Evolutionary conservation across 495 filamentous ascomycete genomes (phyloP), one percentile per base, ranked within the genome.

Genomic region (Tirmania nivea): DNA sequence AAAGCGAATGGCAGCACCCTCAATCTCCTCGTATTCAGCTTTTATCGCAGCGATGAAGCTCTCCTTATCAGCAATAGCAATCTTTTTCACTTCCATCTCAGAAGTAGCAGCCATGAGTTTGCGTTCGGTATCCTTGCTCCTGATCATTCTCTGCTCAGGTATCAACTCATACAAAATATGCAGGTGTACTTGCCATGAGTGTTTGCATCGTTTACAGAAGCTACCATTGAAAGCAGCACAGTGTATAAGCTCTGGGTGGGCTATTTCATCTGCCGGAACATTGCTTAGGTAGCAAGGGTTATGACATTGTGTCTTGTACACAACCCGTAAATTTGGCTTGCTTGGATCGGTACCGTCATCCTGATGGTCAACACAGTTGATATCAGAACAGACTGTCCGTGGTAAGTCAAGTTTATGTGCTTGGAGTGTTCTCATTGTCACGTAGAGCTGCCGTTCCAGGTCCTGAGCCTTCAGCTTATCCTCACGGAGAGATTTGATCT

Each of bases 1-100:
- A 53, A 72, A 71, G 16, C 62, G 51, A 1, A 63, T 68, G 3
- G 68, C 60, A 1, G 66, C 69, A n/a, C 63, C 34, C 50, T 63
- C 63, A 42, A 72, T 63, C 21, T 56, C 36, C 1, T 53, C 51
- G 36, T 63, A 58, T 53, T 72, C 67, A 1, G 56, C 17, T 42
- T 65, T 25, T 49, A 63, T 65, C 51, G 67, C 68, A 4, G 50
- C 31, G 20, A 69, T 61, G 0, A 35, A 52, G 17, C 52, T 19
- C 34, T 66, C 19, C 4, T 54, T 42, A 3, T 57, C 50, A 34
- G 36, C 39, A n/a, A 67, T 63, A 11, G 58, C 63, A 14, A 55
- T 53, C 49, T 63, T 55, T 21, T 51, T 54, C 19, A 62, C 20
- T 4, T 50, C 52, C 8, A 64, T 45, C 51, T 63, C 57, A 48